Base-by-base conservation (phyloP, 1,284 basidiomycete genomes). In the Polyporus tsugae region DNA sequence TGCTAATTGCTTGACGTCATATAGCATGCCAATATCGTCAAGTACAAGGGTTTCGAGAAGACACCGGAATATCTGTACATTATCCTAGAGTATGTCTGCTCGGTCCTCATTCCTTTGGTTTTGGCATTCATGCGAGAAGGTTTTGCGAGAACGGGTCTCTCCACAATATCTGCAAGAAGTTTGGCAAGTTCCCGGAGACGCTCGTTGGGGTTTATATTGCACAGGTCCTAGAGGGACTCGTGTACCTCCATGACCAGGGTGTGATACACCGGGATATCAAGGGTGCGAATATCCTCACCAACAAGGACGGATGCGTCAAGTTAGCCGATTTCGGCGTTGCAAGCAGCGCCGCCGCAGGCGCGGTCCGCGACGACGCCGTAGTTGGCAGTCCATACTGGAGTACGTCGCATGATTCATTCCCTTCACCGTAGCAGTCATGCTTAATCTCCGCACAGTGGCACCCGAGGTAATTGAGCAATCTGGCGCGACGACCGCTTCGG, bases 201-300 rank as follows among this genome's bases (percentile, higher is more conserved):
- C 90, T 99, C 41, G 97, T 99, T 53, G 96, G 95, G 0, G 95
- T 98, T 11, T 99, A 99, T 82, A 95, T 98, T 75, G 94, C 93
- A 60, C 97, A 99, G 81, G 92, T 96, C 22, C 86, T 98, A 42
- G 94, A 97, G 77, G 96, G 96, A 1, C 86, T 98, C 25, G 91
- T 96, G 57, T 99, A 98, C 79, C 89, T 99, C 13, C 97, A 99
- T 78, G 96, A 98, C 74, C 95, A 97, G 82, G 97, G 96, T 84
- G 96, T 98, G 67, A 98, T 98, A 73, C 97, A 99, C 80, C 89
- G 97, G n/a, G 97, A 99, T 76, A 98, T 99, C 84, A 99, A 99
- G 80, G 97, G 96, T 49, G 96, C 97, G 17, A 99, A 98, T 75
- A 97, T 99, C 75, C 85, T 98, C 55, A 97, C 97, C n/a, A 98